Conservation (phyloP, 2,329 filamentous ascomycete species). For the Helicocarpus griseus region DNA sequence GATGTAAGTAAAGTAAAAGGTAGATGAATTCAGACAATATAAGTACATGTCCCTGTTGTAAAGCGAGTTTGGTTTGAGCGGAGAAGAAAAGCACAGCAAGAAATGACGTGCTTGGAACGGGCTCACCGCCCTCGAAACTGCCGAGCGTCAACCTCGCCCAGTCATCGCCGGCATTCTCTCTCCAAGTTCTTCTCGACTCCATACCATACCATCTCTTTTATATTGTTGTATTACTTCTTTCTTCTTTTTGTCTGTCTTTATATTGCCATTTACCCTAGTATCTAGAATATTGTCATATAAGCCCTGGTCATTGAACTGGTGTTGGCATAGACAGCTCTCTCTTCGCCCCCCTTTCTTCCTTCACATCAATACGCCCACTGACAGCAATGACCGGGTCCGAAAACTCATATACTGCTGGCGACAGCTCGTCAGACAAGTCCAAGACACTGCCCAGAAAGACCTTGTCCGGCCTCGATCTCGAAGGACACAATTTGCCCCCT, state of each 20-base stretch:
- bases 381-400: constrained; percentile 11
- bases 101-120: neutral
- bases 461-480: constrained; percentile 59
- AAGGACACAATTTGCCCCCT: constrained; percentile 76
- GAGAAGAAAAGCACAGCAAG: neutral
- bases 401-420: constrained; percentile 1
- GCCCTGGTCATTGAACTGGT: neutral
- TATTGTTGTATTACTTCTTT: too few relatives aligned
- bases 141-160: too few relatives aligned
- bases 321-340: neutral
- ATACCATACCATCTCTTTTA: too few relatives aligned
- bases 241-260: neutral
- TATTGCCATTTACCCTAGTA: too few relatives aligned
- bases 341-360: neutral
- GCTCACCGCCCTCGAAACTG: neutral
- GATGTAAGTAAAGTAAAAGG: too few relatives aligned
- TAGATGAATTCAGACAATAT: neutral
- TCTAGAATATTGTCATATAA: neutral
- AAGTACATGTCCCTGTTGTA: too few relatives aligned
- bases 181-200: too few relatives aligned
- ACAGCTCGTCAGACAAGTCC: constrained; percentile 3
- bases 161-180: too few relatives aligned
- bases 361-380: neutral
- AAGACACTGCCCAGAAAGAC: constrained; percentile 30
- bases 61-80: too few relatives aligned